These are phyloP conservation scores for Rhodotorula sp. DNA, from an alignment of 1,284 basidiomycete genomes.

Conservation along the genomic window DNA sequence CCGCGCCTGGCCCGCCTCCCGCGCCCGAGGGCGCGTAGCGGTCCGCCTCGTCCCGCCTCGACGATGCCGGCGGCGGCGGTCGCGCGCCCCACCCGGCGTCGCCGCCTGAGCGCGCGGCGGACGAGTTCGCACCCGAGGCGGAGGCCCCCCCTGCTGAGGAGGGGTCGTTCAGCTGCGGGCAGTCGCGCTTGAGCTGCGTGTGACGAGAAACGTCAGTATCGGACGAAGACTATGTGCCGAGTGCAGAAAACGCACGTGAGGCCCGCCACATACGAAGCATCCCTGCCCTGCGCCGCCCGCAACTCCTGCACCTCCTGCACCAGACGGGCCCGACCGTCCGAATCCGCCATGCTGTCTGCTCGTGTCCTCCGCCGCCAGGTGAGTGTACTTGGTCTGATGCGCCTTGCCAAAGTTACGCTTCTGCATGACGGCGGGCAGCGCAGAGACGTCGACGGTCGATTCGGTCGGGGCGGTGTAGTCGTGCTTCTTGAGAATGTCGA, in stretches of 20 bases:
- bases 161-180: slow-evolving; percentile 40
- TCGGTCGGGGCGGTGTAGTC: slow-evolving; percentile 89
- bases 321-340: slow-evolving; percentile 47
- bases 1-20: slow-evolving; percentile 13
- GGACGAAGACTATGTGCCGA: neutral
- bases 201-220: neutral
- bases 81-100: neutral
- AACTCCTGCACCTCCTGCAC: slow-evolving; percentile 52
- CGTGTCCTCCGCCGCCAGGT: slow-evolving; percentile 92
- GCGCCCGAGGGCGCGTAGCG: slow-evolving; percentile 10
- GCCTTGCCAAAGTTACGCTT: slow-evolving; percentile 94
- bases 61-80: neutral
- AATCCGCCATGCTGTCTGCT: slow-evolving; percentile 65
- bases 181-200: slow-evolving; percentile 48
- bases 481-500: slow-evolving; percentile 77
- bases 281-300: slow-evolving; percentile 57
- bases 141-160: slow-evolving; percentile 3
- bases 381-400: slow-evolving; percentile 87
- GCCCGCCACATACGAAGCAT: slow-evolving; percentile 73
- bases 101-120: neutral
- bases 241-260: slow-evolving; percentile 31
- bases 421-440: slow-evolving; percentile 94
- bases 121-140: slow-evolving; percentile 35
- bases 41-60: slow-evolving; percentile 1
- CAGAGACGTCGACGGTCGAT: slow-evolving; percentile 77